These are phyloP conservation scores for Leishmania aethiopica DNA, from an alignment of 208 protist genomes.

Conservation along the genomic window DNA sequence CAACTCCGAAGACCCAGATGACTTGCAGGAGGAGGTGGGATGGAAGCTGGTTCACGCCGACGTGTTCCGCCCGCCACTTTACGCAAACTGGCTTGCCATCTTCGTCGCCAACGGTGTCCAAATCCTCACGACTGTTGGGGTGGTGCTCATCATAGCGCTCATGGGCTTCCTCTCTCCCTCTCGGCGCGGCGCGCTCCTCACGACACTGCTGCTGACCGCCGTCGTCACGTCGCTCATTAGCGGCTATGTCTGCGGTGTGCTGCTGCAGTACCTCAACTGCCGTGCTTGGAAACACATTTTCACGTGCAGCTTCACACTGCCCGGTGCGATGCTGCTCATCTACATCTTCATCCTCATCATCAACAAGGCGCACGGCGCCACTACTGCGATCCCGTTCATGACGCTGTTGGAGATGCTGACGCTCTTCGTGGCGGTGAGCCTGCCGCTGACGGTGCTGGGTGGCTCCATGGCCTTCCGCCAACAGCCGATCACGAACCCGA, in stretches of 20 bases:
- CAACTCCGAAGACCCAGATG: conserved; percentile 66
- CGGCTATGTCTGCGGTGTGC: conserved; percentile 92
- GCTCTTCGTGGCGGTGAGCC: conserved; percentile 93
- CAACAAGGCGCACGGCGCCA: conserved; percentile 58
- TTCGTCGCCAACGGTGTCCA: conserved; percentile 96
- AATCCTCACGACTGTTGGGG: conserved; percentile 84
- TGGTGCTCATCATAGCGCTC: conserved; percentile 91
- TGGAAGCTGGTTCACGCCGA: conserved; percentile 99
- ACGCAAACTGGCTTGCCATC: conserved; percentile 85
- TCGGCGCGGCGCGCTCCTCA: conserved; percentile 93
- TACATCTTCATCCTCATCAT: conserved; percentile 78
- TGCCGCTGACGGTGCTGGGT: conserved; percentile 96
- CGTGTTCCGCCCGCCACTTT: conserved; percentile 94
- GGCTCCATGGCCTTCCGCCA: conserved; percentile 95
- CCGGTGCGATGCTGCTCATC: conserved; percentile 57
- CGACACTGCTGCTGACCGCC: conserved; percentile 75
- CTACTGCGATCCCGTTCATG: conserved; percentile 62
- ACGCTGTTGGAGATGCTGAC: conserved; percentile 62
- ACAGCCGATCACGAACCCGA: conserved; percentile 77
- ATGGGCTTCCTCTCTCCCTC: conserved; percentile 96
- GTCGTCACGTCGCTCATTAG: conserved; percentile 84
- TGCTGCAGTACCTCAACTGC: conserved; percentile 92
- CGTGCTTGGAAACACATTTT: conserved; percentile 94
- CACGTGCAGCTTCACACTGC: conserved; percentile 63
- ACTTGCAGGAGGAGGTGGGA: conserved; percentile 83